Conservation (phyloP, 2,329 filamentous ascomycete species). For the Talaromyces sp. region DNA sequence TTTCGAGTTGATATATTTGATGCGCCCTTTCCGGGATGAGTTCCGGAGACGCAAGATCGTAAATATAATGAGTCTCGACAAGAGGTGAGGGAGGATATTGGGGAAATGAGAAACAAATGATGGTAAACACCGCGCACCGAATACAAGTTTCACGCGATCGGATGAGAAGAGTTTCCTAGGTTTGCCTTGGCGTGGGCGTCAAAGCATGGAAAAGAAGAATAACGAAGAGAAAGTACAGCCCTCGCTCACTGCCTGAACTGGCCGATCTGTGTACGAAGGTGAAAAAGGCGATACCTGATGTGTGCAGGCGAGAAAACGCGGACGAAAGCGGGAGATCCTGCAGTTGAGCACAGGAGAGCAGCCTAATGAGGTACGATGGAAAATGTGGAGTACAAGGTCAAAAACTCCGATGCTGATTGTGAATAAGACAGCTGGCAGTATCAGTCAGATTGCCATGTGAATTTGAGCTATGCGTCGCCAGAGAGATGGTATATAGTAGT, state of each 20-base stretch:
- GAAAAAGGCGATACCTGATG: slow-evolving; percentile 3
- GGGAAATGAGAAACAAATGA: background rate
- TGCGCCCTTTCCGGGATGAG: background rate
- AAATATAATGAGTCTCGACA: background rate
- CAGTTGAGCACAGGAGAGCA: background rate
- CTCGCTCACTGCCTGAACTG: background rate
- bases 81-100: background rate
- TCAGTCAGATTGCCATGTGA: background rate
- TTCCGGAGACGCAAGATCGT: background rate
- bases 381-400: slow-evolving; percentile 1
- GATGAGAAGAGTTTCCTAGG: background rate
- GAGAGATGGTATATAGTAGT: background rate
- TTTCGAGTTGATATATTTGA: slow-evolving; percentile 1
- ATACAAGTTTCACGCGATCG: slow-evolving; percentile 3
- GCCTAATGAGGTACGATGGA: background rate
- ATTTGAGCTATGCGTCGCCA: background rate
- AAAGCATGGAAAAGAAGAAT: background rate
- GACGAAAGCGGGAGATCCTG: slow-evolving; percentile 4
- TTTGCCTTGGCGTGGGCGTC: slow-evolving; percentile 1
- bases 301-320: background rate
- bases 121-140: background rate
- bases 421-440: background rate
- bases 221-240: background rate
- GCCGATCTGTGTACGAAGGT: background rate
- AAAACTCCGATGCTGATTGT: background rate